phyloP scores from a whole-genome alignment of 2,329 filamentous ascomycete species.

The Hypoxylon sp. region DNA sequence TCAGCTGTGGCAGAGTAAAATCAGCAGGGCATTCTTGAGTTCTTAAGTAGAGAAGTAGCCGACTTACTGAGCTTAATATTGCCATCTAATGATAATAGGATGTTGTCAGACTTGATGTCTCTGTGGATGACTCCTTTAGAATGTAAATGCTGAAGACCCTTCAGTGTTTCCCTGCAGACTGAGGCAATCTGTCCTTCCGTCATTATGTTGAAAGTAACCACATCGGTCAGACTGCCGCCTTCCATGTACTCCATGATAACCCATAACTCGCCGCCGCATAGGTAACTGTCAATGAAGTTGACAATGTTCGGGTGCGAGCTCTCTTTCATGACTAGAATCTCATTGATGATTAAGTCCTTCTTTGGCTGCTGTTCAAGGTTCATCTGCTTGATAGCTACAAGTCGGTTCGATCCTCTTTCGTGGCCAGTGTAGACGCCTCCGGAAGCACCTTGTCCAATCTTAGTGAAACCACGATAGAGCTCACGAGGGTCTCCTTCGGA shows the following conservation, averaged over 20 bases:
- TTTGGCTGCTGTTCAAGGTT: slow-evolving; percentile 98
- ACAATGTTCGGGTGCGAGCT: slow-evolving; percentile 99
- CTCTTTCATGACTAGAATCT: slow-evolving; percentile 99
- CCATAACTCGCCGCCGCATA: slow-evolving; percentile 92
- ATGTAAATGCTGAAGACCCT: slow-evolving; percentile 93
- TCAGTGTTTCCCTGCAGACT: slow-evolving; percentile 92
- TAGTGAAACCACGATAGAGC: slow-evolving; percentile 87
- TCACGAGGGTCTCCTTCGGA: slow-evolving; percentile 89
- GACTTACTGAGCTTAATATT: slow-evolving; percentile 95
- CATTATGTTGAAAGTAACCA: slow-evolving; percentile 99
- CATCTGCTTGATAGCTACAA: slow-evolving; percentile 99
- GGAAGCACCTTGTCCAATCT: slow-evolving; percentile 97
- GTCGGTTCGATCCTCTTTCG: slow-evolving; percentile 83
- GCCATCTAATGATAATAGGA: slow-evolving; percentile 90
- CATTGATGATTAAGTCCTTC: slow-evolving; percentile 99
- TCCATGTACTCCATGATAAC: slow-evolving; percentile 99
- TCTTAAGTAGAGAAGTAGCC: background rate
- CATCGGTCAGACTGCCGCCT: slow-evolving; percentile 95
- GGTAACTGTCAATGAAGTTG: slow-evolving; percentile 98
- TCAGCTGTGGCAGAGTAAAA: slow-evolving; percentile 71
- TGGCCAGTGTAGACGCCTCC: slow-evolving; percentile 95
- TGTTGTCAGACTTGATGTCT: slow-evolving; percentile 99
- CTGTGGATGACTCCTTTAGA: slow-evolving; percentile 98
- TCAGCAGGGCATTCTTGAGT: slow-evolving; percentile 4
- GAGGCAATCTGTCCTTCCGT: slow-evolving; percentile 96